phyloP scores from a whole-genome alignment of 306 rosid species.

The Cicer arietinum region DNA sequence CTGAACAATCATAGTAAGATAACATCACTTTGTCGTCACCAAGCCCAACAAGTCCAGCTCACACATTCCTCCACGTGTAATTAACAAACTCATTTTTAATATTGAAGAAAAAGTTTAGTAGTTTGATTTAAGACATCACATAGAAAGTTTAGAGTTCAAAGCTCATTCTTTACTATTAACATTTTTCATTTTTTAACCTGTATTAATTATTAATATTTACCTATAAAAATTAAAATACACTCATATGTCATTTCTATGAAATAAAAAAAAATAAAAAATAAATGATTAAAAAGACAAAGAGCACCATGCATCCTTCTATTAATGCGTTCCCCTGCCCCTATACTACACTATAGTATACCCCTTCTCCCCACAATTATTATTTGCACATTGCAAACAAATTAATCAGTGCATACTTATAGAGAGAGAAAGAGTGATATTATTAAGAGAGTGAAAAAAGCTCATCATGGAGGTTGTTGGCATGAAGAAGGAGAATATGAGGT shows the following conservation, averaged over 20 bases:
- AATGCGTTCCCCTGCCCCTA: conserved; percentile 33
- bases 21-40: conserved; percentile 71
- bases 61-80: conserved; percentile 63
- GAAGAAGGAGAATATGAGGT: conserved; percentile 49
- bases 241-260: no score
- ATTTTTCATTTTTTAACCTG: no score
- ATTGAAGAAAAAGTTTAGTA: no score
- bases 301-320: conserved; percentile 29
- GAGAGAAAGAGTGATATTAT: conserved; percentile 52
- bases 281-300: not conserved
- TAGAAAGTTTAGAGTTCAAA: no score
- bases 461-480: conserved; percentile 29
- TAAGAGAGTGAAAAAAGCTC: conserved; percentile 19
- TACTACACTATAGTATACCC: conserved; percentile 37
- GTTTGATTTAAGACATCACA: no score
- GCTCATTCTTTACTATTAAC: no score
- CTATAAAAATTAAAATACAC: no score
- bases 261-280: no score
- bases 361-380: conserved; percentile 45
- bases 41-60: conserved; percentile 72
- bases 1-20: conserved; percentile 63
- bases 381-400: conserved; percentile 49
- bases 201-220: no score
- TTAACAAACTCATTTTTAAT: conserved; percentile 1
- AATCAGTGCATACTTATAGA: conserved; percentile 47